Evolutionary conservation across 1,284 basidiomycete genomes (phyloP), one percentile per base, ranked within the genome.

Genomic region (Ganoderma boninense): DNA sequence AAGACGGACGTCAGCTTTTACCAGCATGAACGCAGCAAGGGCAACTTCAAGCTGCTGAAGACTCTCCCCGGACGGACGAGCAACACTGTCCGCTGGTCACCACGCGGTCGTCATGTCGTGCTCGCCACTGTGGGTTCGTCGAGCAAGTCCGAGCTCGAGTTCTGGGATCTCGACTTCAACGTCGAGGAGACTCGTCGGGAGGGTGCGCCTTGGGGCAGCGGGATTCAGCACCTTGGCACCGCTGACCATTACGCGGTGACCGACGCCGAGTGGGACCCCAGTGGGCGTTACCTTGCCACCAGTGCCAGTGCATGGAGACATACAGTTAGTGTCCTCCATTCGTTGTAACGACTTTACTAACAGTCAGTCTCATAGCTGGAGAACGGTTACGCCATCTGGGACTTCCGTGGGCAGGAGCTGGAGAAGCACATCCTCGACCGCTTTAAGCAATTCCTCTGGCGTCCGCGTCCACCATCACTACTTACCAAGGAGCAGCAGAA

Each of bases 371-470:
- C 23, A 18, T 71, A 97, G 96, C 90, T 98, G 76, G 98, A 99
- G 82, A 96, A 98, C 75, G 98, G 98, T 56, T 99, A 93, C 80
- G 94, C 93, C 14, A 91, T 99, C 74, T 99, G 97, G 97, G 97
- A 99, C 84, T 99, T 99, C 88, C 94, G 94, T 71, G 98, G 98
- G 35, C 92, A 95, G 79, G 95, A 98, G 82, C 87, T 98, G 60
- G 87, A 92, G 79, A 97, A 97, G 83, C 90, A 94, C 71, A 91
- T 97, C 71, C 87, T 94, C 73, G 98, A 99, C 80, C 92, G 94
- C 71, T 99, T 99, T 90, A 99, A 99, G 87, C 98, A 99, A 83
- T 97, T 99, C 83, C 88, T 99, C 69, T 99, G 98, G 98, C 92
- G 98, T 46, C 97, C 97, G 52, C 92, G 98, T 32, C 97, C 98